Evolutionary conservation across 192 early-diverging fungal species (phyloP), one percentile per base, ranked within the genome.

Genomic region (Coemansia sp.): DNA sequence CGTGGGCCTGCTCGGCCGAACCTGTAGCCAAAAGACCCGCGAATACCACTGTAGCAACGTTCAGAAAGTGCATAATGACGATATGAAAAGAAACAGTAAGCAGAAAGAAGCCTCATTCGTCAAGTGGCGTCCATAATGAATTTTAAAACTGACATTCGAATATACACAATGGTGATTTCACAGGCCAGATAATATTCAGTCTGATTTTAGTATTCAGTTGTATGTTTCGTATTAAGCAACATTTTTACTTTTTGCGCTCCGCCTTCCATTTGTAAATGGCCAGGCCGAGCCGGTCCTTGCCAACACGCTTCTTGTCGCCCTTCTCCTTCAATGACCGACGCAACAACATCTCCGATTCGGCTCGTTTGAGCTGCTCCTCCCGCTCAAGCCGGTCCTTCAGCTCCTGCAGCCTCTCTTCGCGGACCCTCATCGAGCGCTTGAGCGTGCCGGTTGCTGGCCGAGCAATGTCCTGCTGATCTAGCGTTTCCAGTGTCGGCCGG

Each of bases 241-340:
- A 9, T 17, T 14, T 9, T 63, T 91, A 96, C 72, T 88, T 92
- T 72, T 94, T 94, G 55, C 95, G 83, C 53, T 90, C 90, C 3
- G 88, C 84, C 63, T 88, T 90, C 96, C 96, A 98, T 78, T 96
- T 97, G 84, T 95, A 96, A 37, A 93, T 79, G 11, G 91, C 73
- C 21, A 96, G 71, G 0, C 96, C 96, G 63, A 88, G 67, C 56
- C 70, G 76, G 68, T 97, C 94, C 15, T 70, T 84, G 54, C 94
- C 96, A 32, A 94, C 83, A 82, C 93, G 93, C 68, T 79, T 85
- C 70, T 83, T 87, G 32, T 82, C 62, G 22, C 94, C 94, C 79
- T 96, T 97, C 58, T 76, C 78, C 86, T 89, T 89, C 39, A 97
- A 70, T 27, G 87, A 83, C 60, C 88, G 89, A 49, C 93, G 92